Conservation (phyloP, 345 rosid genomes). For the Geranium rotundifolium region DNA sequence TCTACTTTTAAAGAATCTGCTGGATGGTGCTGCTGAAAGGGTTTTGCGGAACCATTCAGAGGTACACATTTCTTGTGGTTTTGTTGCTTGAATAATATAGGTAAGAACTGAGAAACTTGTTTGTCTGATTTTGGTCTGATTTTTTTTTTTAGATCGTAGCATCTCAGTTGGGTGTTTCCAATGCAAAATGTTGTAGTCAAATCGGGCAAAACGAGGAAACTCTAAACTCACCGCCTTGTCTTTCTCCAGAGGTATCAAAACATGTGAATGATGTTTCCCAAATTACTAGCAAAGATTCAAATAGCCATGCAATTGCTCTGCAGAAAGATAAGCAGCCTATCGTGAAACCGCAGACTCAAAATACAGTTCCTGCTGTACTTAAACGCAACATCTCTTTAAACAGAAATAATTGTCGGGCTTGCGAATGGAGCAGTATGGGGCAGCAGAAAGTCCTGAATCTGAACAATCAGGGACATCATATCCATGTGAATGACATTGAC, state of each 20-base stretch:
- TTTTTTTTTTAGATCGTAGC: neutral
- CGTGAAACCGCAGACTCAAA: no score
- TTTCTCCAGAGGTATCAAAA: neutral
- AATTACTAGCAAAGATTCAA: no score
- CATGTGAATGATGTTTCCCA: neutral
- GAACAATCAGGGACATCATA: neutral
- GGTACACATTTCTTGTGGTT: slow-evolving; percentile 11
- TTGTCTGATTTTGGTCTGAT: no score
- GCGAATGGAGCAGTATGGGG: neutral
- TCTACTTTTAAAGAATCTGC: slow-evolving; percentile 32
- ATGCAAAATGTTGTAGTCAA: neutral
- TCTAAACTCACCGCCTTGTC: neutral
- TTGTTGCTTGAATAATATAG: no score
- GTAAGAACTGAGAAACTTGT: no score
- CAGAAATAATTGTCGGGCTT: neutral
- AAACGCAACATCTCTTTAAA: neutral
- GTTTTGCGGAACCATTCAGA: slow-evolving; percentile 22
- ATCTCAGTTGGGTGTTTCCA: neutral
- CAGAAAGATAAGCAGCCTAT: no score
- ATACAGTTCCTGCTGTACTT: neutral
- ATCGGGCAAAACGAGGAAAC: no score
- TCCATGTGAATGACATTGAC: no score
- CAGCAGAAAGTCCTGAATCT: neutral
- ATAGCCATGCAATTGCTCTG: neutral
- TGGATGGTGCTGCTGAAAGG: slow-evolving; percentile 33